phyloP scores from a whole-genome alignment of 192 early-diverging fungal species.

The Backusella liffmaniae region DNA sequence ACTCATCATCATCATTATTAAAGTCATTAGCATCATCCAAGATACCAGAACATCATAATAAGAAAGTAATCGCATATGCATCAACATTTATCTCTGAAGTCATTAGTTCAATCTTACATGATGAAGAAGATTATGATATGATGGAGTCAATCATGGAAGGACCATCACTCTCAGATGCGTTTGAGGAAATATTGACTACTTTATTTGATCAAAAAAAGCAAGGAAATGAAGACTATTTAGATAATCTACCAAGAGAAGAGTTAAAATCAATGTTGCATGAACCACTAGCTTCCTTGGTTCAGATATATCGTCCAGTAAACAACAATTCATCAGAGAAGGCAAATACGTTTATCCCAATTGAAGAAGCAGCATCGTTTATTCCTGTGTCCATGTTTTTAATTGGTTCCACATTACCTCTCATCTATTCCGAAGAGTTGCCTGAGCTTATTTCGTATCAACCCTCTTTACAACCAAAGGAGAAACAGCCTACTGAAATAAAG shows the following conservation, averaged over 20 bases:
- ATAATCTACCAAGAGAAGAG: background rate
- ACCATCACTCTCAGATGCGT: background rate
- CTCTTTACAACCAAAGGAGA: background rate
- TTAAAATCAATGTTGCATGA: background rate
- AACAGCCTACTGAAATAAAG: background rate
- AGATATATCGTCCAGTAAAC: background rate
- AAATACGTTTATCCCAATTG: background rate
- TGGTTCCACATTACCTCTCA: background rate
- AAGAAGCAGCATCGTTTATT: background rate
- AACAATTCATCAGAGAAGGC: background rate
- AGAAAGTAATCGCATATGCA: background rate
- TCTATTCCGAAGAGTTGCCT: background rate
- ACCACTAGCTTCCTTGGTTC: background rate
- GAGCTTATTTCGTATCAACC: background rate
- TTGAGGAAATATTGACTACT: background rate
- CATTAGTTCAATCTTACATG: background rate
- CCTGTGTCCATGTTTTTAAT: background rate
- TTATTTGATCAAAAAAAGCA: background rate
- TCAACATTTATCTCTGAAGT: background rate
- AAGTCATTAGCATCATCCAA: background rate
- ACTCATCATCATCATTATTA: background rate
- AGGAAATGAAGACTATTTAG: background rate
- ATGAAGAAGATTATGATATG: slow-evolving; percentile 1
- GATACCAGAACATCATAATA: background rate
- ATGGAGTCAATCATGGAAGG: background rate